Base-by-base conservation (phyloP, 257 asterid species). In the Asclepias syriaca region DNA sequence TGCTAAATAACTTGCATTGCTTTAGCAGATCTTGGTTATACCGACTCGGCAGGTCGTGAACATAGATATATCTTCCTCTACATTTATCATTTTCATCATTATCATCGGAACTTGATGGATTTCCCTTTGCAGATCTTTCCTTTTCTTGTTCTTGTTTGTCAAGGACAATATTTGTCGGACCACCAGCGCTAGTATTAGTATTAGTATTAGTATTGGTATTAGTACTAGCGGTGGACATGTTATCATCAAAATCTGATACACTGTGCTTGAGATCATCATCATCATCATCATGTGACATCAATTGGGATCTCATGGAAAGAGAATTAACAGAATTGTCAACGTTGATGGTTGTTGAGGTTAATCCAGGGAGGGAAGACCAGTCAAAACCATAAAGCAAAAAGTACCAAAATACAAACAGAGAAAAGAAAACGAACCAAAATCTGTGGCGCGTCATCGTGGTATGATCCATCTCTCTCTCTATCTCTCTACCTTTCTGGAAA, bases 361-460 rank as follows among this genome's bases (percentile, higher is more conserved):
- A 55, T 21, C 75, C 77, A 58, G 83, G 80, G 69, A 90, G 65
- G 22, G 88, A 83, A 65, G 86, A 75, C 95, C 97, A 85, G 74
- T 90, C 92, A 53, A 73, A 77, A 22, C 82, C 86, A 68, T 86
- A 86, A 59, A 93, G 86, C 64, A 93, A 40, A 24, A 81, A 21
- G 74, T 87, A 90, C 97, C 97, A 93, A 65, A 88, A 80, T 18
- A 86, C 80, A 71, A 93, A 90, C 37, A 93, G 21, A 18, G 57
- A 55, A 54, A 74, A 72, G 77, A 82, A 81, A 27, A 75, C 81
- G 16, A 89, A 75, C 97, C 95, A 90, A 71, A 87, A 79, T 65
- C 79, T 87, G 56, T 82, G 87, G 56, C 81, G 86, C 18, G 65
- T 77, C 77, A 72, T 66, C 56, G 79, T 78, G 50, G 72, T 77